Conservation (phyloP, 2,329 filamentous ascomycete species). For the Pseudogymnoascus sp. region DNA sequence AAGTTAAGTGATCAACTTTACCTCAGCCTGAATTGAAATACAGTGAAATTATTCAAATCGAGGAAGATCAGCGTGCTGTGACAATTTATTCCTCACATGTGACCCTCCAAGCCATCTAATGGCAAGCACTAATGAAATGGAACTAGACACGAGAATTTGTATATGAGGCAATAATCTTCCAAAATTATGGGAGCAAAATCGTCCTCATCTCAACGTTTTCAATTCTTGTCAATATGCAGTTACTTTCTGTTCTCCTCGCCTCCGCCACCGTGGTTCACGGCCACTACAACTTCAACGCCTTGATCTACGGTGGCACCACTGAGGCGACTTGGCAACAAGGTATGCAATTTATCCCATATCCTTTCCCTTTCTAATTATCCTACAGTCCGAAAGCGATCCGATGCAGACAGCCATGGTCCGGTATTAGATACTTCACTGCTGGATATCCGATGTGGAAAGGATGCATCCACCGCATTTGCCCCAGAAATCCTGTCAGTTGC, state of each 20-base stretch:
- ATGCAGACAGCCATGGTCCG: slow-evolving; percentile 12
- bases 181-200: neutral
- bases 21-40: neutral
- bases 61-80: neutral
- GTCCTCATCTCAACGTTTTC: neutral
- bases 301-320: neutral
- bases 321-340: neutral
- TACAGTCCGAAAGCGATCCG: slow-evolving; percentile 10
- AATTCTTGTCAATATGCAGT: neutral
- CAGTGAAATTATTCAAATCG: neutral
- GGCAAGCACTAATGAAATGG: neutral
- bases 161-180: neutral
- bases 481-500: slow-evolving; percentile 7
- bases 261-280: neutral
- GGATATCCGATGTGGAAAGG: slow-evolving; percentile 11
- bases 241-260: neutral
- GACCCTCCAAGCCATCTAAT: neutral
- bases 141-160: neutral
- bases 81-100: neutral
- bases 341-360: neutral
- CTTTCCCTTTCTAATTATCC: neutral
- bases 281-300: slow-evolving; percentile 7
- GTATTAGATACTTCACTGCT: slow-evolving; percentile 1
- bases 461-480: slow-evolving; percentile 5
- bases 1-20: neutral